Evolutionary conservation across 345 rosid genomes (phyloP), one percentile per base, ranked within the genome.

Genomic region (Firmiana major): DNA sequence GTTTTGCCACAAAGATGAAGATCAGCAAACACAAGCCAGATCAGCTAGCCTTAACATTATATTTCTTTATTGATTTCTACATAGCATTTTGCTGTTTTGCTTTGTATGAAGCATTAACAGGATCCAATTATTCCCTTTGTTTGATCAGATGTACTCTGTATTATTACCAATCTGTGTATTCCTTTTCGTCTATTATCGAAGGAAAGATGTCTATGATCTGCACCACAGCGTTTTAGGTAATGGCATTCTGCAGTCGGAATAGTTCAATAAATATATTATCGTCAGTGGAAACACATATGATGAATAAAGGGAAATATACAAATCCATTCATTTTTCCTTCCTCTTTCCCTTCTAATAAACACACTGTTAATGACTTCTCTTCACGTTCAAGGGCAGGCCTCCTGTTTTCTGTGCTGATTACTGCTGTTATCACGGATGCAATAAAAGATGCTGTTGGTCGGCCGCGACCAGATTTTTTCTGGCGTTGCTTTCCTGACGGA

Each of bases 401-500:
- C 8, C 69, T 87, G 38, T 94, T 89, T 87, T 75, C 98, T 42
- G 86, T 88, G 51, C 58, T 93, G 85, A 88, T 92, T 9, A 91
- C 97, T 40, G 93, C 79, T 17, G 88, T 94, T 49, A 87, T 94
- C 42, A 90, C 97, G 5, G 93, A 93, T 85, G 87, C 97, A 24
- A 86, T 93, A 42, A 94, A 94, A 81, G 63, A 68, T 68, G 93
- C 95, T 2, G 90, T 91, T 1, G 97, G 98, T 45, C 81, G 97
- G 9, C 98, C 97, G 17, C 88, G 98, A 40, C 98, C 98, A 17
- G 88, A 94, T 86, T 94, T 92, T 88, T 94, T 90, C 77, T 94
- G 97, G 97, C 97, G 98, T 36, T 93, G 98, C 84, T 94, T 94
- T 83, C 98, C 97, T 13, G 97, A 94, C 38, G 98, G 97, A 31